Percentiles rank a stretch among this genome's conserved stretches.
Evolutionary conservation across 257 asterid species (phyloP).

Genomic region (Anisodus tanguticus): DNA sequence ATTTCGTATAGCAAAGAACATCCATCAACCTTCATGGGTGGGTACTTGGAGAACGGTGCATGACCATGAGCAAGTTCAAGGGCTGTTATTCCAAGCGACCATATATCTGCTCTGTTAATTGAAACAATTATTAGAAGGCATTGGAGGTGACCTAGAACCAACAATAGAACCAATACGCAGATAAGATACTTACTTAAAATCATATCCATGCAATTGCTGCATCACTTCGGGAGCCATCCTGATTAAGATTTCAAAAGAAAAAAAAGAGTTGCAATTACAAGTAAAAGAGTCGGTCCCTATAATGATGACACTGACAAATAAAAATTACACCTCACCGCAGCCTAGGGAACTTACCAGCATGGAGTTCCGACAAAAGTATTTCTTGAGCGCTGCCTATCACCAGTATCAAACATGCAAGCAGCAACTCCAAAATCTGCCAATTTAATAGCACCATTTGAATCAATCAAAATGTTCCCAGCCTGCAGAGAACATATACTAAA

Average conservation of each 20-base stretch:
- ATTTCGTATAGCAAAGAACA: conserved; percentile 22
- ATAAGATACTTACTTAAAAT: conserved; percentile 76
- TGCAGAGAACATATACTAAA: conserved; percentile 41
- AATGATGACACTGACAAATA: conserved; percentile 11
- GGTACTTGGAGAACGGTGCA: conserved; percentile 98
- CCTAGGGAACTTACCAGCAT: conserved; percentile 69
- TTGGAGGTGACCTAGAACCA: conserved; percentile 25
- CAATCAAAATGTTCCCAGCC: conserved; percentile 97
- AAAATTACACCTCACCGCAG: not conserved
- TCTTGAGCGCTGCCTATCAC: conserved; percentile 97
- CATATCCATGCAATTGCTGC: conserved; percentile 99
- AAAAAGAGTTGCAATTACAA: conserved; percentile 15
- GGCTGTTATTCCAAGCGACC: conserved; percentile 99
- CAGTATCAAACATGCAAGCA: conserved; percentile 96
- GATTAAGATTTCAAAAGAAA: conserved; percentile 31
- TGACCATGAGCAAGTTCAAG: conserved; percentile 99
- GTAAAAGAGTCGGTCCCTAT: not conserved
- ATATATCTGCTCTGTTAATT: conserved; percentile 91
- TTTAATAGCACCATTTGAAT: conserved; percentile 76
- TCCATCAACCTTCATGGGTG: conserved; percentile 91
- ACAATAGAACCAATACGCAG: conserved; percentile 20
- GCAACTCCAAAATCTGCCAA: conserved; percentile 98
- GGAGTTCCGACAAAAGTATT: conserved; percentile 99
- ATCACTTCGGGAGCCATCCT: conserved; percentile 99
- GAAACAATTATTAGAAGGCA: conserved; percentile 36